Conservation (phyloP, 2,329 filamentous ascomycete genomes). For the Nigrospora sphaerica region DNA sequence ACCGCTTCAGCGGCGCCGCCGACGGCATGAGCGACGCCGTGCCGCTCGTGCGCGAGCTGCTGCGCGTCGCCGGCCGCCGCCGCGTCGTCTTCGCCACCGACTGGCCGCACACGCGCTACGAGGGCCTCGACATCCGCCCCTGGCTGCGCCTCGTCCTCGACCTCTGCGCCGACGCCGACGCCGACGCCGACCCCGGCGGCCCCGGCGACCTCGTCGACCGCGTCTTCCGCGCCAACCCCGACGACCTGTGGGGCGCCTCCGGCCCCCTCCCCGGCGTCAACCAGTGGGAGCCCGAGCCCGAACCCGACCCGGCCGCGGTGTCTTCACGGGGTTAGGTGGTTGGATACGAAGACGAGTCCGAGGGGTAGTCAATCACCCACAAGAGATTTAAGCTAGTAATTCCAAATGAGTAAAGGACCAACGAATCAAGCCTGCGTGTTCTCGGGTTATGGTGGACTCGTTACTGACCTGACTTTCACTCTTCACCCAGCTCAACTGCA, state of each 20-base stretch:
- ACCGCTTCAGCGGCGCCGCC: slow-evolving; percentile 41
- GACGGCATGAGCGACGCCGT: slow-evolving; percentile 34
- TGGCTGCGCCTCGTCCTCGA: slow-evolving; percentile 47
- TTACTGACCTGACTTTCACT: no score
- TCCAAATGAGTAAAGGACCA: no score
- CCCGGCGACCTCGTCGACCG: slow-evolving; percentile 36
- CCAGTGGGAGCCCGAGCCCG: no score
- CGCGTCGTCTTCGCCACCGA: slow-evolving; percentile 53
- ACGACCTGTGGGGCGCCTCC: slow-evolving; percentile 32
- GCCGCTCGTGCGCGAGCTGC: slow-evolving; percentile 39
- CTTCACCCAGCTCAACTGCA: no score
- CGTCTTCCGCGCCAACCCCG: slow-evolving; percentile 49
- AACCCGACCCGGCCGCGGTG: no score
- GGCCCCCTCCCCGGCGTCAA: no score
- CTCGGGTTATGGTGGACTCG: no score
- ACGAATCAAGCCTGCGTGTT: no score
- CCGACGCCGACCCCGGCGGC: slow-evolving; percentile 33
- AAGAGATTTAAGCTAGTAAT: no score
- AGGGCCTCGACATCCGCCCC: slow-evolving; percentile 45
- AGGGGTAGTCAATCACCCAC: no score
- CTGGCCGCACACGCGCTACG: slow-evolving; percentile 58
- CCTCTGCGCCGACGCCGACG: slow-evolving; percentile 40
- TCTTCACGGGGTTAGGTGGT: no score
- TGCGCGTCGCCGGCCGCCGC: slow-evolving; percentile 31
- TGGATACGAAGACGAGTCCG: no score